Evolutionary conservation across 164 flowering plant genomes (phyloP), one percentile per base, ranked within the genome.

Genomic region (Magnolia sinica): DNA sequence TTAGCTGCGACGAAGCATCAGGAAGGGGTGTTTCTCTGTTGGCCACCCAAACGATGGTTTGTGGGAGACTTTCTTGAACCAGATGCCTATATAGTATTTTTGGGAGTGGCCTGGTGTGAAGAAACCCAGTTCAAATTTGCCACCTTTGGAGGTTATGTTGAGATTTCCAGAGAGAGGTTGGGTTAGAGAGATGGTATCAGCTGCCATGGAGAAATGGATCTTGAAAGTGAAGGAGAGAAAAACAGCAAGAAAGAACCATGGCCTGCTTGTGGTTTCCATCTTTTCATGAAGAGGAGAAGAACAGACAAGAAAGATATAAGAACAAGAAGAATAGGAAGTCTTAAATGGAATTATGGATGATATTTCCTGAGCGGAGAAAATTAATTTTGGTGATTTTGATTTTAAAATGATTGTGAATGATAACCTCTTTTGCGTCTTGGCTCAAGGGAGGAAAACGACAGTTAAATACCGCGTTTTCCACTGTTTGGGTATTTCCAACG

Each of bases 21-120:
- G 69, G 68, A 27, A n/a, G 9, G 49, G 82, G 76, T 2, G 66
- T 73, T 45, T 76, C 74, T 68, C 84, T 82, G 71, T 82, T 82
- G 20, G 78, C 80, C 7, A 82, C 79, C 84, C 84, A 82, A 49
- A 82, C 79, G 29, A 76, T 70, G n/a, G 70, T 58, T 31, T 24
- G 37, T 72, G 45, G 49, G 31, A 4, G 18, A 71, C 31, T 19
- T 74, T 71, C 64, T 73, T 77, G 75, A 76, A 82, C 81, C 81
- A 79, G 71, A 79, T 82, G 64, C 80, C 83, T 23, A 81, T 49
- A 50, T 81, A 81, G 74, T 63, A 70, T 71, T 84, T 82, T 8
- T 87, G 79, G 70, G 91, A 84, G 2, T 84, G 87, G 83, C 92
- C 95, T 84, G 93, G 91, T 19, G 52, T 74, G 85, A 87, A 90